phyloP scores from a whole-genome alignment of 768 basidiomycete species.

The Pluteus cervinus region DNA sequence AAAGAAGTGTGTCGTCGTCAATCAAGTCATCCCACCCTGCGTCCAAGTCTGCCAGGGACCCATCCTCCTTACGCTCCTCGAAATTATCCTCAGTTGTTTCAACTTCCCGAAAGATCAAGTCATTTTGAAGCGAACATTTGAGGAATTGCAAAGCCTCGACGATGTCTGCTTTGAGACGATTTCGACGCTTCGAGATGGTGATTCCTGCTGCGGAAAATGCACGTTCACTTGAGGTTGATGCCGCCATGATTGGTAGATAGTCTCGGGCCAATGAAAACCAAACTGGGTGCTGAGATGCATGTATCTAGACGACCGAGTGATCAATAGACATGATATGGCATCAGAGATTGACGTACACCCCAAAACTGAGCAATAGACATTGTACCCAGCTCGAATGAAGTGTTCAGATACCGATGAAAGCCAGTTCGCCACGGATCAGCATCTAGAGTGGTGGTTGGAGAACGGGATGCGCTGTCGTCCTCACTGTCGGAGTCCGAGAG shows the following conservation, averaged over 20 bases:
- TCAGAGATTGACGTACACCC: constrained; percentile 18
- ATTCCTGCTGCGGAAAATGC: constrained; percentile 35
- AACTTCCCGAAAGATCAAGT: constrained; percentile 18
- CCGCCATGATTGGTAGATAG: constrained; percentile 32
- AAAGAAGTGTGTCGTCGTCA: too few species aligned
- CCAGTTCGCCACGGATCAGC: constrained; percentile 14
- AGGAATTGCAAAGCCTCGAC: constrained; percentile 25
- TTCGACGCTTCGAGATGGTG: constrained; percentile 28
- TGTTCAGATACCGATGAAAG: constrained; percentile 18
- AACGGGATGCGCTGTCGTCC: constrained; percentile 1
- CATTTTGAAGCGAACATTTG: constrained; percentile 12
- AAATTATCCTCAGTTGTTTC: constrained; percentile 4
- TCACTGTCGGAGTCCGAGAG: not conserved
- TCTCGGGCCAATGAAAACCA: constrained; percentile 32
- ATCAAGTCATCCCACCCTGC: too few species aligned
- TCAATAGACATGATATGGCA: not conserved
- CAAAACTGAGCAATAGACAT: constrained; percentile 21
- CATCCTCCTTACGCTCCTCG: too few species aligned
- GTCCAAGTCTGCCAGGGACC: too few species aligned
- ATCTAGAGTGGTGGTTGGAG: too few species aligned
- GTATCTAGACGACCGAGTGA: too few species aligned
- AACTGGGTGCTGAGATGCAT: constrained; percentile 20
- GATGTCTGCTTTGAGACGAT: constrained; percentile 26
- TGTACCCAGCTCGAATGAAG: constrained; percentile 4
- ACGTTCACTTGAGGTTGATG: constrained; percentile 29